Conservation (phyloP, 768 basidiomycete genomes). For the Mycena pura region DNA sequence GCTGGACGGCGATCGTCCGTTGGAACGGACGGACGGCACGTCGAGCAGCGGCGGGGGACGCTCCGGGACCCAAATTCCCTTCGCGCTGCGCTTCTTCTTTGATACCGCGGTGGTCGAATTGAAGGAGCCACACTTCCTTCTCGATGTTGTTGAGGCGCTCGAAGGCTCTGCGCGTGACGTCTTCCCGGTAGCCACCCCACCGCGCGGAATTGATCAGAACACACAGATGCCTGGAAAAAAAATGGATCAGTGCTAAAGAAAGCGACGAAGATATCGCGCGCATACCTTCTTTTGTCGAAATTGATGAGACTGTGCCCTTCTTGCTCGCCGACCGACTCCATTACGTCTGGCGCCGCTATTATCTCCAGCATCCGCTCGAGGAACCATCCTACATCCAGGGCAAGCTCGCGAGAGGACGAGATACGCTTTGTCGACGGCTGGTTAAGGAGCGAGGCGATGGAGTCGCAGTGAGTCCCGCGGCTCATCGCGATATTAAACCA, state of each 20-base stretch:
- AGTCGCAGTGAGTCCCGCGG: slow-evolving; percentile 69
- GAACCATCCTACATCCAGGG: slow-evolving; percentile 83
- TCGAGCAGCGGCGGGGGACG: slow-evolving; percentile 55
- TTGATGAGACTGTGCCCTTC: slow-evolving; percentile 72
- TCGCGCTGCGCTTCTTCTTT: slow-evolving; percentile 80
- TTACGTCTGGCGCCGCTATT: slow-evolving; percentile 73
- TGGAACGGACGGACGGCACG: slow-evolving; percentile 72
- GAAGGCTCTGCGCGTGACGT: slow-evolving; percentile 69
- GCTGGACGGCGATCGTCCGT: slow-evolving; percentile 64
- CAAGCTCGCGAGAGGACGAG: slow-evolving; percentile 57
- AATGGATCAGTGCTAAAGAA: background rate
- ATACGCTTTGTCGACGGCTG: slow-evolving; percentile 54
- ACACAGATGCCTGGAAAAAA: slow-evolving; percentile 62
- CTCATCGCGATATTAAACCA: slow-evolving; percentile 77
- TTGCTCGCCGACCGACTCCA: slow-evolving; percentile 55
- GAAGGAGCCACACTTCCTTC: slow-evolving; percentile 63
- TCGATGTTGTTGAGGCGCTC: slow-evolving; percentile 81
- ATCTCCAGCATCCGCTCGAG: slow-evolving; percentile 83
- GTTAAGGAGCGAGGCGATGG: slow-evolving; percentile 61
- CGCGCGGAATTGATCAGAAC: slow-evolving; percentile 60
- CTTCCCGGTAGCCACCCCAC: slow-evolving; percentile 55
- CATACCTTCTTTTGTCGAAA: slow-evolving; percentile 82
- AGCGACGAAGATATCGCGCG: background rate
- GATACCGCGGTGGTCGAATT: slow-evolving; percentile 76
- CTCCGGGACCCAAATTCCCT: slow-evolving; percentile 50